These are phyloP conservation scores for Annulohypoxylon bovei DNA, from an alignment of 495 filamentous ascomycete species.

Conservation along the genomic window DNA sequence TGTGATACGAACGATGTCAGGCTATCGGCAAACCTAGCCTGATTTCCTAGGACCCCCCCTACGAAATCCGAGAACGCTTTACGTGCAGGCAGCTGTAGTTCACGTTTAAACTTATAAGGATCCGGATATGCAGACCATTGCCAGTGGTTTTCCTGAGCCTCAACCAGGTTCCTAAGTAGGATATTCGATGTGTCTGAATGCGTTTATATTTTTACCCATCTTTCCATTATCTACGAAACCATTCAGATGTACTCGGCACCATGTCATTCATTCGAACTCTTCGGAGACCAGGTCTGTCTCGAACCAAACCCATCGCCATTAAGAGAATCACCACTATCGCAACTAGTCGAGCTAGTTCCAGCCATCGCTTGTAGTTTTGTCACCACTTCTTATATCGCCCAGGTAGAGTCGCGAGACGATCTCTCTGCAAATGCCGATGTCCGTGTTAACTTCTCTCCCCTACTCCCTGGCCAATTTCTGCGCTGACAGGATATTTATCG, in stretches of 20 bases:
- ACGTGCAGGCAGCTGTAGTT: not conserved
- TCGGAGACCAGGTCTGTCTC: slow-evolving; percentile 25
- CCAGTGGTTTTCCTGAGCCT: not conserved
- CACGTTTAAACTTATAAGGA: slow-evolving; percentile 2
- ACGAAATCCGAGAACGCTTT: not conserved
- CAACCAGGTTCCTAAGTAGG: not conserved
- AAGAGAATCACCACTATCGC: slow-evolving; percentile 15
- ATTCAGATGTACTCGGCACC: slow-evolving; percentile 26
- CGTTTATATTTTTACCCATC: slow-evolving; percentile 2
- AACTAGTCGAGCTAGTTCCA: slow-evolving; percentile 33
- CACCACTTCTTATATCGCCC: slow-evolving; percentile 32
- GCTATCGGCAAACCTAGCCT: not conserved
- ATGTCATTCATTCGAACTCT: slow-evolving; percentile 15
- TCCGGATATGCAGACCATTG: not conserved
- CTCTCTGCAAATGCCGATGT: slow-evolving; percentile 24
- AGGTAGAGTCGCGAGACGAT: slow-evolving; percentile 16
- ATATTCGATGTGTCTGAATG: slow-evolving; percentile 15
- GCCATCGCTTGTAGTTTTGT: slow-evolving; percentile 37
- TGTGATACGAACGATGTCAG: not conserved
- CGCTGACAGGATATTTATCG: slow-evolving; percentile 9
- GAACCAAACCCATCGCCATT: slow-evolving; percentile 1
- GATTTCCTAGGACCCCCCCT: not conserved
- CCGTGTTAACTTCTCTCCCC: not conserved
- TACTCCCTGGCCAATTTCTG: not conserved
- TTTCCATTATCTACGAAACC: slow-evolving; percentile 6